Conservation (phyloP, 768 basidiomycete species). For the Suillus hirtellus region DNA sequence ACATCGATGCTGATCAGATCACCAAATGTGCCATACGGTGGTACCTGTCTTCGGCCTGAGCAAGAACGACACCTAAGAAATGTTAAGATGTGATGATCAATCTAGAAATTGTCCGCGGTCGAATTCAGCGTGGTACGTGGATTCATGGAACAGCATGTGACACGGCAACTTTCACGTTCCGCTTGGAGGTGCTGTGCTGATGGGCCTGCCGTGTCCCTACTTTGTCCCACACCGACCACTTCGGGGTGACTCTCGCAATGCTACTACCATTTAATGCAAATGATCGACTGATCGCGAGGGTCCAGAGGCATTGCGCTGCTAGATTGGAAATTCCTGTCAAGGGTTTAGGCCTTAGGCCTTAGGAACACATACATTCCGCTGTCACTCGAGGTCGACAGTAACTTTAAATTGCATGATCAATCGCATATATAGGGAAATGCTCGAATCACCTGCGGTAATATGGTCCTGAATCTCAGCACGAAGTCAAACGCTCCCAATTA, state of each 20-base stretch:
- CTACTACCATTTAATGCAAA: no score
- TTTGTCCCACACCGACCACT: no score
- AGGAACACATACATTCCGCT: not conserved
- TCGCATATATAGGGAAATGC: not conserved
- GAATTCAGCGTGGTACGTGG: no score
- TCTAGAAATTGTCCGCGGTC: not conserved
- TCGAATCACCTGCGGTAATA: not conserved
- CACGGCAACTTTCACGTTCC: no score
- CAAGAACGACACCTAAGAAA: not conserved
- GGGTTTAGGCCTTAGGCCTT: no score
- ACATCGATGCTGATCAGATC: conserved; percentile 19
- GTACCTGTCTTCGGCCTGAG: not conserved
- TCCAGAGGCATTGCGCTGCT: not conserved
- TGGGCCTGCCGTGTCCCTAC: no score
- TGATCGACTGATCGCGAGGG: not conserved
- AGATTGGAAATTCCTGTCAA: not conserved
- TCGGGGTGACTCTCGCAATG: no score
- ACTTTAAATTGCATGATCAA: not conserved
- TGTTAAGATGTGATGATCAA: not conserved
- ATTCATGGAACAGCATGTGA: no score
- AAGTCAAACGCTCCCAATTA: not conserved
- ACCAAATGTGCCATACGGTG: not conserved
- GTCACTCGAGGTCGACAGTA: not conserved
- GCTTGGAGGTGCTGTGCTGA: no score
- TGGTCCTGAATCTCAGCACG: not conserved